Percentiles rank a stretch among this genome's conserved stretches.
These are phyloP conservation scores for Stenocarpella maydis DNA, from an alignment of 2,329 filamentous ascomycete genomes.

Conservation along the genomic window DNA sequence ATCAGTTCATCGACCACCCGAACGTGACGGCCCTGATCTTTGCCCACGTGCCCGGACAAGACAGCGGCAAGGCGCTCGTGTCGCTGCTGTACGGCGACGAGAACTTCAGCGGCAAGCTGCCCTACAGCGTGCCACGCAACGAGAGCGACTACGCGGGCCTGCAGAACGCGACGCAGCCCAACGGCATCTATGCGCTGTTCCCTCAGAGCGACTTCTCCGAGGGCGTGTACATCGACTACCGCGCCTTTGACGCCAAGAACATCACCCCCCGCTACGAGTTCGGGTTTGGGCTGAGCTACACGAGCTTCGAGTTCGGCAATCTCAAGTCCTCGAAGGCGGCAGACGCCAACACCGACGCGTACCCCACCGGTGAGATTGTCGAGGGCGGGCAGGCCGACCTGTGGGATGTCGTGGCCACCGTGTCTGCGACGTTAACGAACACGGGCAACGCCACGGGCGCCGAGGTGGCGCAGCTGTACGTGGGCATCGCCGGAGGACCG, in stretches of 20 bases:
- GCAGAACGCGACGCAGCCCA: conserved; percentile 48
- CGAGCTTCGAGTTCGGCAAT: conserved; percentile 57
- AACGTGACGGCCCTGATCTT: conserved; percentile 71
- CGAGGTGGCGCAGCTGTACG: conserved; percentile 54
- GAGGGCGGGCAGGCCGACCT: conserved; percentile 56
- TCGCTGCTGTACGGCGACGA: conserved; percentile 64
- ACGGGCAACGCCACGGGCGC: conserved; percentile 47
- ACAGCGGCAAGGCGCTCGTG: conserved; percentile 63
- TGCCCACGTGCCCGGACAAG: conserved; percentile 70
- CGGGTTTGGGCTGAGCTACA: conserved; percentile 65
- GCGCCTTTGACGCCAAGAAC: conserved; percentile 58
- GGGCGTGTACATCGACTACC: conserved; percentile 62
- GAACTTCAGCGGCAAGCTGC: conserved; percentile 65
- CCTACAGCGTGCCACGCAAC: conserved; percentile 66
- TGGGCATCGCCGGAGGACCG: conserved; percentile 55
- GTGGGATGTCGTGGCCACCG: conserved; percentile 54
- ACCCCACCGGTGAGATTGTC: conserved; percentile 49
- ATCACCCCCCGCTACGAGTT: conserved; percentile 62
- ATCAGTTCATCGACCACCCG: conserved; percentile 66
- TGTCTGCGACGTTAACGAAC: conserved; percentile 45
- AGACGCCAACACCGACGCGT: conserved; percentile 42
- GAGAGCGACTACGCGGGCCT: conserved; percentile 62
- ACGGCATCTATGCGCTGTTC: conserved; percentile 60
- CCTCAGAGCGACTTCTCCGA: conserved; percentile 59
- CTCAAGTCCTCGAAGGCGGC: conserved; percentile 45